phyloP scores from a whole-genome alignment of 2,329 filamentous ascomycete genomes.

The Ophiostoma quercus region DNA sequence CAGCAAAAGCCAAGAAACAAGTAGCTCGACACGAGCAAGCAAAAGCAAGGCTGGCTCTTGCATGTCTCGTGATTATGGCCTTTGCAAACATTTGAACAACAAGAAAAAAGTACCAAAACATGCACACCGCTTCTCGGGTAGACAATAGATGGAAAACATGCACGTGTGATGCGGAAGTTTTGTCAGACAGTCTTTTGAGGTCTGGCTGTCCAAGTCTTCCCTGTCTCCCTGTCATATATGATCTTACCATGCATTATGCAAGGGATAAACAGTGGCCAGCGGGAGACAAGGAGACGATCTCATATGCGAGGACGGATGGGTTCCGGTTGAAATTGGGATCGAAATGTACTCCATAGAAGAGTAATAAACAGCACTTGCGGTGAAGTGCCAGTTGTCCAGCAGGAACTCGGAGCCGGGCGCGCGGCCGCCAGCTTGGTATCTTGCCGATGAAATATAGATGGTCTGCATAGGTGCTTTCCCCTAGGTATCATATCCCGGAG shows the following conservation, averaged over 20 bases:
- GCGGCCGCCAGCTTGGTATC: neutral
- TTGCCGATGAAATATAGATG: neutral
- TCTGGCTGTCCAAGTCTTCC: neutral
- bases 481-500: neutral
- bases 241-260: neutral
- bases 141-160: neutral
- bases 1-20: neutral
- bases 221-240: neutral
- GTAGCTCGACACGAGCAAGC: neutral
- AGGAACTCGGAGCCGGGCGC: neutral
- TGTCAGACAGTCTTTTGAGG: neutral
- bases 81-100: too few relatives aligned
- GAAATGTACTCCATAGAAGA: neutral
- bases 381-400: constrained; percentile 2
- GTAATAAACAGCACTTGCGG: neutral
- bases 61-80: neutral
- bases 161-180: constrained; percentile 8
- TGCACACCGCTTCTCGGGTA: constrained; percentile 6
- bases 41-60: neutral
- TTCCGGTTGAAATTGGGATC: neutral
- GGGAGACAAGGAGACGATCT: neutral
- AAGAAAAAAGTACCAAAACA: constrained; percentile 3
- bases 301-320: neutral
- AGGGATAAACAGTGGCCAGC: neutral
- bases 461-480: neutral